Evolutionary conservation across 2,329 filamentous ascomycete genomes (phyloP), one percentile per base, ranked within the genome.

Genomic region (Ramularia endophylla): DNA sequence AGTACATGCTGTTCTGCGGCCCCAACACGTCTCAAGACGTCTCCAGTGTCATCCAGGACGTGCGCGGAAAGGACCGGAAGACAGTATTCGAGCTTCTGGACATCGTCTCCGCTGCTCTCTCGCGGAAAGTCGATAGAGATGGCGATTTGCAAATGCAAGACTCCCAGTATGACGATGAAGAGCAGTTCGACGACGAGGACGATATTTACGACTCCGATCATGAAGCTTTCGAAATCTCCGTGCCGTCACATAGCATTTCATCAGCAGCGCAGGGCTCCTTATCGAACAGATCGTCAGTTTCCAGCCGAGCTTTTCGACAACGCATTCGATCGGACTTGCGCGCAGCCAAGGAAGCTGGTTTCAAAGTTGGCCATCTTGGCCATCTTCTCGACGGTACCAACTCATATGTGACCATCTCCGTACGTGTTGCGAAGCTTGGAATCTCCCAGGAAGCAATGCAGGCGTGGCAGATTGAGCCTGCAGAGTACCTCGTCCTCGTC

Each of bases 401-500:
- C 18, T 66, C 70, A 38, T 75, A 75, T 45, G 61, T 92, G 13
- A 80, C 78, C 4, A 63, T 92, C 2, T 87, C 87, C 0, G 75
- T 85, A 20, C 79, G 78, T 3, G 75, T 85, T 20, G 68, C 73
- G 3, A 84, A 83, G 52, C 74, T 95, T 1, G 80, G 76, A 0
- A 76, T 95, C 9, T 83, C 85, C 0, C 73, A 82, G 27, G 85
- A 89, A 55, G 81, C 80, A 0, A 75, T 87, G 62, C 73, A 83
- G 55, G 85, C 87, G 1, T 95, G 88, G 88, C 74, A 82, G 45
- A 61, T 95, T 8, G 64, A 75, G 11, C 64, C 71, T 0, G 63
- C 70, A 0, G 81, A 88, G 25, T 89, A 90, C 55, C 62, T 94
- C 28, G 75, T 90, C 4, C 69, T 94, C 4, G 68, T 95, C 16